These are phyloP conservation scores for Camellia japonica DNA, from an alignment of 148 eudicot genomes.

Conservation along the genomic window DNA sequence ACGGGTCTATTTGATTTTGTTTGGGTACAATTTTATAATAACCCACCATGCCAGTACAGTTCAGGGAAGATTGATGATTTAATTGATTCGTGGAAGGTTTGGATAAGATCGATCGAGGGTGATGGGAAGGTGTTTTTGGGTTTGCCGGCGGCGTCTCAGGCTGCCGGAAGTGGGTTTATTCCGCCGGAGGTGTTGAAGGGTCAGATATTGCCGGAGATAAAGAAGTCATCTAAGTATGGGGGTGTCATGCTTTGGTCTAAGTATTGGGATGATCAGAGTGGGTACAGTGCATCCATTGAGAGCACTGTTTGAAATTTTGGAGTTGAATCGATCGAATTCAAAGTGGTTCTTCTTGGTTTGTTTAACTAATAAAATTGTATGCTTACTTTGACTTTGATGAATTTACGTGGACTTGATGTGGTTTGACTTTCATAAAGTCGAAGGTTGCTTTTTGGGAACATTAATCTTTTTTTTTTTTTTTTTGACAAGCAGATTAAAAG, in stretches of 20 bases:
- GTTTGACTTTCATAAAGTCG: too few relatives aligned
- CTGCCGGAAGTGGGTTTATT: slow-evolving; percentile 78
- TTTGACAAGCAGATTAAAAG: too few relatives aligned
- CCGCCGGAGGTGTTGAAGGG: slow-evolving; percentile 49
- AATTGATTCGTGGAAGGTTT: slow-evolving; percentile 51
- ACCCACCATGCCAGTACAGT: slow-evolving; percentile 70
- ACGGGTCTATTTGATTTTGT: slow-evolving; percentile 71
- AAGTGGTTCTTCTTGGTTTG: not conserved
- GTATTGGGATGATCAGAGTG: slow-evolving; percentile 71
- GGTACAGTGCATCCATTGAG: slow-evolving; percentile 54
- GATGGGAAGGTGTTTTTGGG: slow-evolving; percentile 64
- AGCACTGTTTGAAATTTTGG: slow-evolving; percentile 39
- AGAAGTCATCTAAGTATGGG: slow-evolving; percentile 63
- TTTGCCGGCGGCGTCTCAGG: slow-evolving; percentile 69
- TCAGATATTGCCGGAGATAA: slow-evolving; percentile 56
- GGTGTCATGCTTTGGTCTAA: slow-evolving; percentile 94
- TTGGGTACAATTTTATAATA: slow-evolving; percentile 93
- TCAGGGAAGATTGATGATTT: slow-evolving; percentile 47
- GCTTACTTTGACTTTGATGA: too few relatives aligned
- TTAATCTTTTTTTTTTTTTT: too few relatives aligned
- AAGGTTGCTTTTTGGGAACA: too few relatives aligned
- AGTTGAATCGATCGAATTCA: not conserved
- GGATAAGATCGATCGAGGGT: slow-evolving; percentile 44
- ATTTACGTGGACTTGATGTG: too few relatives aligned
- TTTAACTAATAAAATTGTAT: not conserved